Evolutionary conservation across 768 basidiomycete genomes (phyloP), one percentile per base, ranked within the genome.

Genomic region (Calocera cornea): DNA sequence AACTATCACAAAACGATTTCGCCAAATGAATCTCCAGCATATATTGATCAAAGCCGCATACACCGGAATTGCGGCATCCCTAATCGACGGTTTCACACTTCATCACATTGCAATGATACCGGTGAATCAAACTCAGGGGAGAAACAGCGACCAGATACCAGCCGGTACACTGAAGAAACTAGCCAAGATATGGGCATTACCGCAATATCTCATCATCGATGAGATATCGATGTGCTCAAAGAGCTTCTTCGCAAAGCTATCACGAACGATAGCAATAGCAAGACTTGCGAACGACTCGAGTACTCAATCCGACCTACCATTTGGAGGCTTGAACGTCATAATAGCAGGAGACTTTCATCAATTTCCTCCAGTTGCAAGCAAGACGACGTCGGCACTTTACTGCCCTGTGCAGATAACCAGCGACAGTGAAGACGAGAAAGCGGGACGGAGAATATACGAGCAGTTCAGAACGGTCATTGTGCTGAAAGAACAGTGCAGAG

Each of bases 261-360:
- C 76, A 0, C 44, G 68, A 24, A 65, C 75, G 2, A 67, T 69
- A 1, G 2, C 14, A 10, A 44, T 24, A 29, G 66, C 69, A 19
- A 69, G 64, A 31, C n/a, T 41, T 5, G 40, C 34, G 1, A 1
- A 1, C 8, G 29, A 31, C 31, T 5, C 2, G 22, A 60, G 5
- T 7, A 60, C 54, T 2, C 24, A 2, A 29, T 2, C 19, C 11
- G 40, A 41, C 14, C 47, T 36, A 3, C 31, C 38, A 41, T 33
- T 50, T 41, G 29, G 65, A 14, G 78, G 79, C 0, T 72, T 80
- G 67, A 79, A 77, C 66, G 71, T 82, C 1, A 78, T 81, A 1
- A 24, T 82, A 2, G 71, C 72, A n/a, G 81, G 81, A 0, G 79
- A 82, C 63, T 75, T 81, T 19, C 80, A 82, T 66, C 81, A 81